These are phyloP conservation scores for Carex pumila DNA, from an alignment of 176 grass and related monocot genomes.

Conservation along the genomic window DNA sequence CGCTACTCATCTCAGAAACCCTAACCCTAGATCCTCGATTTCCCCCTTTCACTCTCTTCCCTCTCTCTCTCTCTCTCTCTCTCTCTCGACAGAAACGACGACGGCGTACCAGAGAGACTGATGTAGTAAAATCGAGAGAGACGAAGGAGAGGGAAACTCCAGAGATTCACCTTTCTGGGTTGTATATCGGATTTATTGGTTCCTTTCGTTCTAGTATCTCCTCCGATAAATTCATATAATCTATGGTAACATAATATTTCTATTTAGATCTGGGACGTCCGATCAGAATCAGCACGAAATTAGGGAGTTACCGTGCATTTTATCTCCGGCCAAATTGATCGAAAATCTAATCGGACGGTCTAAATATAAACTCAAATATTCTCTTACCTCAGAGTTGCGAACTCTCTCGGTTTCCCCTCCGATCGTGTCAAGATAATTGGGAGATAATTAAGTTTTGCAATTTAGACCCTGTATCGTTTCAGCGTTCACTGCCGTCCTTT, in stretches of 20 bases:
- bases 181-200: not conserved
- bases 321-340: too few relatives aligned
- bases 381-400: too few relatives aligned
- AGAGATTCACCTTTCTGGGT: not conserved
- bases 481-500: not conserved
- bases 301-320: too few relatives aligned
- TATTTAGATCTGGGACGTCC: too few relatives aligned
- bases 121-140: not conserved
- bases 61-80: not conserved
- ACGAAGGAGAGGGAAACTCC: not conserved
- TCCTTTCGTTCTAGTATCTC: too few relatives aligned
- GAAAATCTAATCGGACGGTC: too few relatives aligned
- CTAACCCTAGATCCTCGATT: constrained; percentile 24
- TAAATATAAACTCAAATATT: too few relatives aligned
- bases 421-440: not conserved
- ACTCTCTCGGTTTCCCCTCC: not conserved
- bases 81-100: not conserved
- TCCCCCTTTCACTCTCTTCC: not conserved
- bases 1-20: constrained; percentile 18
- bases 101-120: not conserved
- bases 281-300: too few relatives aligned
- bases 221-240: too few relatives aligned
- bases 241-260: too few relatives aligned
- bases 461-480: not conserved
- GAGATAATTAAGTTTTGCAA: not conserved